Evolutionary conservation across 2,329 filamentous ascomycete species (phyloP).

Genomic region (Cordyceps javanica): DNA sequence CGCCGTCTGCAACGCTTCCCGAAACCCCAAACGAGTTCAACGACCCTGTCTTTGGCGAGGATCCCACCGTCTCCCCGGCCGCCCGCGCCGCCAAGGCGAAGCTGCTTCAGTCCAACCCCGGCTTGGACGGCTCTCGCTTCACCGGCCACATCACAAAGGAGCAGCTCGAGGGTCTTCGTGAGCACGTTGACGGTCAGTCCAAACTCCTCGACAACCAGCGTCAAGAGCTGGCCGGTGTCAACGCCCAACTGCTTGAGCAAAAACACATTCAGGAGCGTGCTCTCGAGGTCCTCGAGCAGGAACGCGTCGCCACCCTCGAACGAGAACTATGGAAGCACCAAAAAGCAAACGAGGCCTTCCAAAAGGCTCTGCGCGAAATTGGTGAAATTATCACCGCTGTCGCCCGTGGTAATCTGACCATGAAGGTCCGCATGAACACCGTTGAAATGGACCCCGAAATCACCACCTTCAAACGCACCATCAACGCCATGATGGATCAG

Average conservation of each 20-base stretch:
- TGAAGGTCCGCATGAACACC: conserved; percentile 92
- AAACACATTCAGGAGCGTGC: conserved; percentile 79
- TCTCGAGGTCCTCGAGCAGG: conserved; percentile 74
- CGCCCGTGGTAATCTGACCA: conserved; percentile 89
- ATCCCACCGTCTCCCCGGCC: conserved; percentile 38
- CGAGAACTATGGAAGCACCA: conserved; percentile 94
- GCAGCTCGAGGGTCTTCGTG: conserved; percentile 77
- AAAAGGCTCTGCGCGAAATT: conserved; percentile 93
- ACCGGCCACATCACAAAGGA: conserved; percentile 63
- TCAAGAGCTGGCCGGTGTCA: conserved; percentile 78
- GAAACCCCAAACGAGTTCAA: conserved; percentile 75
- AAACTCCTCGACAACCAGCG: conserved; percentile 85
- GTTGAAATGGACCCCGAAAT: conserved; percentile 98
- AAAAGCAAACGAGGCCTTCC: conserved; percentile 96
- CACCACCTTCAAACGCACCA: conserved; percentile 93
- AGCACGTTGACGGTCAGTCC: conserved; percentile 89
- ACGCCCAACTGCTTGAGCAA: conserved; percentile 78
- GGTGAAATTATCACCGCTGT: conserved; percentile 96
- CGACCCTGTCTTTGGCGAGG: conserved; percentile 57
- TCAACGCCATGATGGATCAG: conserved; percentile 99
- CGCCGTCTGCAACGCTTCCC: conserved; percentile 57
- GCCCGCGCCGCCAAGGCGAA: conserved; percentile 32
- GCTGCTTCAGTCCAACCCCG: conserved; percentile 37
- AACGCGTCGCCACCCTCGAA: conserved; percentile 84
- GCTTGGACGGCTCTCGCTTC: conserved; percentile 32